Base-by-base conservation (phyloP, 139 green algal species). In the Picochlorum sp. region DNA sequence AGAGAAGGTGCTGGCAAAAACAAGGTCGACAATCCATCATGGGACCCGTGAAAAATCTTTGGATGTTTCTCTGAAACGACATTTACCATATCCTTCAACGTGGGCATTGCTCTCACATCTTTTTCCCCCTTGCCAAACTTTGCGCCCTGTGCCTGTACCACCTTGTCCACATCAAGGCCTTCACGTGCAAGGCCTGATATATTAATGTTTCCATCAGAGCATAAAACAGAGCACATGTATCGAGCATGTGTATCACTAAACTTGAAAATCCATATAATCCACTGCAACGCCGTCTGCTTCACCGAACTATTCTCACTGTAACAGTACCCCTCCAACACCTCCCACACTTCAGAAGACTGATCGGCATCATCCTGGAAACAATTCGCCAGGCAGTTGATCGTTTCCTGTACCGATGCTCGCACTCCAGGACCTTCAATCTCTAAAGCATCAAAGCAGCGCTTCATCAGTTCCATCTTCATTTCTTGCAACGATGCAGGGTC, bases 281-380 rank as follows among this genome's bases (percentile, higher is more conserved):
- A 96, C 63, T 95, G 88, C 44, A 88, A 74, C 0, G 88, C 84
- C 45, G 75, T 81, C 51, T 88, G 63, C 15, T 86, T 74, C 11
- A 77, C 70, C 3, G 75, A 73, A 41, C 34, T 41, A 11, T 41
- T 41, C 34, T 41, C 34, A 41, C 34, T 41, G 0, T 11, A 41
- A 41, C 34, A 41, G 34, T 41, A 41, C 34, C 34, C 34, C 34
- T 54, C 16, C n/a, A 54, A 26, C 47, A 54, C n/a, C 11, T 10
- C 47, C 47, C 16, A 54, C 18, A 21, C 47, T 13, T 20, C 8
- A 20, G 6, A 54, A 9, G n/a, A 21, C 7, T 13, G 16, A 9
- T 54, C 47, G 0, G n/a, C 14, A 62, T 52, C 61, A 49, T 0
- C 34, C 0, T 68, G 72, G 64, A 86, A 91, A 2, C 88, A 86